phyloP scores from a whole-genome alignment of 306 rosid genomes.

The Calophaca sinica region DNA sequence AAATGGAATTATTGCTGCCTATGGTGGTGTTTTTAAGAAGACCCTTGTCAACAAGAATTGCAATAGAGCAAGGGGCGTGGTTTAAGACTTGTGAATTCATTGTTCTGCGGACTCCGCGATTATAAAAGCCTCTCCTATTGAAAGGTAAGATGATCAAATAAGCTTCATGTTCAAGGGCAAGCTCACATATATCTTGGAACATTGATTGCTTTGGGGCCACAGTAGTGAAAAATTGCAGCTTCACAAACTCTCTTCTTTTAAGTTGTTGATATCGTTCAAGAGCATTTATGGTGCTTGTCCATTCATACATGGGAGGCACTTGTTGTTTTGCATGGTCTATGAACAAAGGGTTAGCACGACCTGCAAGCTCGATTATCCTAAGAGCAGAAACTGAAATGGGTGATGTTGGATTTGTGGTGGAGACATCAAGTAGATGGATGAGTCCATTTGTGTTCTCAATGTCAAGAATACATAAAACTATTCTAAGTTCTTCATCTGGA shows the following conservation, averaged over 20 bases:
- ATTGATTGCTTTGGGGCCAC: constrained; percentile 62
- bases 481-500: constrained; percentile 50
- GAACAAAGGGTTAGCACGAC: constrained; percentile 67
- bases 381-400: constrained; percentile 61
- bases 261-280: constrained; percentile 48
- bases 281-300: constrained; percentile 46
- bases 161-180: constrained; percentile 59
- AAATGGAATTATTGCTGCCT: background rate
- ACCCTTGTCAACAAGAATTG: constrained; percentile 73
- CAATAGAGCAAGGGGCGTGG: constrained; percentile 83
- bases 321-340: constrained; percentile 65
- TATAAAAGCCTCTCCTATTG: constrained; percentile 4
- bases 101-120: background rate
- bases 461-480: constrained; percentile 57
- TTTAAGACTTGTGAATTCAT: constrained; percentile 48
- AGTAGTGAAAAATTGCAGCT: constrained; percentile 55
- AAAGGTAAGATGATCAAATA: constrained; percentile 67
- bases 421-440: constrained; percentile 58
- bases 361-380: constrained; percentile 63
- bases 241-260: constrained; percentile 45
- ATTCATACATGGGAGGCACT: constrained; percentile 52
- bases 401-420: constrained; percentile 52
- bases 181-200: constrained; percentile 78
- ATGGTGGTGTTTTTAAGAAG: background rate
- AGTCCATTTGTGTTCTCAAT: constrained; percentile 51